phyloP scores from a whole-genome alignment of 1,284 basidiomycete species.

The Inonotus obliquus region DNA sequence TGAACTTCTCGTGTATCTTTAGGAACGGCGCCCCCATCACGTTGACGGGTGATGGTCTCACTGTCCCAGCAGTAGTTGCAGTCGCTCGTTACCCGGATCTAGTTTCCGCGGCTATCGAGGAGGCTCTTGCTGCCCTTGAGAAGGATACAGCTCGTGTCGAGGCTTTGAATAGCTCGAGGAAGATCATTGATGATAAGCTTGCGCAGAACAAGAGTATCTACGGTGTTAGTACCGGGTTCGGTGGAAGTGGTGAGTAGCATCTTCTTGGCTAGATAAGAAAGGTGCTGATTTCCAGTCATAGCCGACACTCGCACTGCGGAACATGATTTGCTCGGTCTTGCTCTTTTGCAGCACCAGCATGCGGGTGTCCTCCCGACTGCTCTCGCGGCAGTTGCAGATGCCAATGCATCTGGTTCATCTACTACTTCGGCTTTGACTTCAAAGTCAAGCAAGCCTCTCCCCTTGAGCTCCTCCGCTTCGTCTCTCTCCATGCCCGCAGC shows the following conservation, averaged over 20 bases:
- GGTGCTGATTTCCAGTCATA: conserved; percentile 28
- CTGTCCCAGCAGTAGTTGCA: conserved; percentile 70
- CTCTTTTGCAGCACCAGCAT: conserved; percentile 79
- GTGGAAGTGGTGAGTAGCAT: conserved; percentile 56
- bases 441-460: conserved; percentile 37
- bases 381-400: conserved; percentile 9
- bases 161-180: conserved; percentile 53
- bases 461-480: conserved; percentile 62
- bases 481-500: conserved; percentile 79
- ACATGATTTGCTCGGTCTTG: conserved; percentile 64
- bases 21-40: conserved; percentile 58
- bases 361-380: conserved; percentile 61
- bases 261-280: background rate
- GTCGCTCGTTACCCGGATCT: conserved; percentile 57
- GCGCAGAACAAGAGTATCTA: conserved; percentile 68
- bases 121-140: conserved; percentile 23
- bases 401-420: conserved; percentile 41
- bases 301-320: conserved; percentile 70
- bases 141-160: conserved; percentile 32
- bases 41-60: conserved; percentile 65
- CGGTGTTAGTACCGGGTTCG: conserved; percentile 80
- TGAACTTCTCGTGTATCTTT: background rate
- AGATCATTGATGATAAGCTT: conserved; percentile 63
- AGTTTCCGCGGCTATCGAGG: conserved; percentile 49
- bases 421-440: background rate